phyloP scores from a whole-genome alignment of 2,329 filamentous ascomycete species.

The Acrocalymma vagum region DNA sequence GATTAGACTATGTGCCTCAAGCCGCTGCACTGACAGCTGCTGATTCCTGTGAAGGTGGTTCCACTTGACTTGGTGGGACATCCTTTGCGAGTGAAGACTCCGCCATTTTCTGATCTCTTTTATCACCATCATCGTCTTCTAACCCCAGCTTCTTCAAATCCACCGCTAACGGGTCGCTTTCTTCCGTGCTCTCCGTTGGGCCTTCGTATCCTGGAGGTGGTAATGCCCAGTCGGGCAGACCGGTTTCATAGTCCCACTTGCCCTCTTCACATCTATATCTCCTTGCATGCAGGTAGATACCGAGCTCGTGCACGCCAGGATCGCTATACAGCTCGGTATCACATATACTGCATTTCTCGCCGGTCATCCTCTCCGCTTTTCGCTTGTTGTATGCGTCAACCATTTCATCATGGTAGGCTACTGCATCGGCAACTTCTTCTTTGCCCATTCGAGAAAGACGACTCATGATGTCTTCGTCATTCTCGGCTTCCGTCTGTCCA shows the following conservation, averaged over 20 bases:
- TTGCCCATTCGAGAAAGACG: constrained; percentile 92
- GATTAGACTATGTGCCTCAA: constrained; percentile 5
- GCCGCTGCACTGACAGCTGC: constrained; percentile 14
- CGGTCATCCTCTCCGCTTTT: constrained; percentile 93
- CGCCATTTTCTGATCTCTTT: constrained; percentile 1
- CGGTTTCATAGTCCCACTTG: constrained; percentile 86
- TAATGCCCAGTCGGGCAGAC: constrained; percentile 85
- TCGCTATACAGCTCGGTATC: constrained; percentile 92
- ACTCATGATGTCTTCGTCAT: constrained; percentile 89
- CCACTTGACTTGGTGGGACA: not conserved
- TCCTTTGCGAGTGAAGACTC: not conserved
- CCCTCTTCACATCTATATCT: constrained; percentile 87
- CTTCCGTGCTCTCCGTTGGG: constrained; percentile 69
- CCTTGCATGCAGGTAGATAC: constrained; percentile 91
- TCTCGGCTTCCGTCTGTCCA: constrained; percentile 71
- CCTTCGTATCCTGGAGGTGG: constrained; percentile 78
- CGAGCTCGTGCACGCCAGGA: constrained; percentile 87
- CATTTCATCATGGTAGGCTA: constrained; percentile 94
- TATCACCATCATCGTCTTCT: constrained; percentile 29
- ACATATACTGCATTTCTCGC: constrained; percentile 81
- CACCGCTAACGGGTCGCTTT: constrained; percentile 56
- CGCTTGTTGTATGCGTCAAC: constrained; percentile 88
- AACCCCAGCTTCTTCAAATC: constrained; percentile 52
- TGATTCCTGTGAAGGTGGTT: constrained; percentile 3
- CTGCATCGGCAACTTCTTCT: constrained; percentile 86